Conservation (phyloP, 106 monocot genomes). For the Gastrodia elata region DNA sequence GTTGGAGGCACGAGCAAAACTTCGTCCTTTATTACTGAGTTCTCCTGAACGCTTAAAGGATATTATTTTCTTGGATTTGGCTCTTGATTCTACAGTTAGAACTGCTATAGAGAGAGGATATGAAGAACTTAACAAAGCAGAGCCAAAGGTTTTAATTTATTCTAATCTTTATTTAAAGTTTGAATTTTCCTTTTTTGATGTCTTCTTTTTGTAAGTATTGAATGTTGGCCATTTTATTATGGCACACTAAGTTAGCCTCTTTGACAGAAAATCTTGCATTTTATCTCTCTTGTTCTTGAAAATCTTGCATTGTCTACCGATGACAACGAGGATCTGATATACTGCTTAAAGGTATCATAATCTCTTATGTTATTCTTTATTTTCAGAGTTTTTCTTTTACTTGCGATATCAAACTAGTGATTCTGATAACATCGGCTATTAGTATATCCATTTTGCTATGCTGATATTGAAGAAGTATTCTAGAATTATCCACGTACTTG, state of each 20-base stretch:
- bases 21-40: slow-evolving; percentile 47
- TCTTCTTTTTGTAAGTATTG: not conserved
- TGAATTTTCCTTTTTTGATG: not conserved
- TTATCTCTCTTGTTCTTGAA: slow-evolving; percentile 78
- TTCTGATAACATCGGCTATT: not conserved
- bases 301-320: slow-evolving; percentile 94
- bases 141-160: slow-evolving; percentile 49
- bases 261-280: slow-evolving; percentile 91
- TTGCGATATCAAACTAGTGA: not conserved
- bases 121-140: slow-evolving; percentile 66
- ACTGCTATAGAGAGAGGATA: slow-evolving; percentile 87
- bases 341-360: slow-evolving; percentile 80
- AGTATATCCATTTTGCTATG: not conserved
- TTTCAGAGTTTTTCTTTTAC: slow-evolving; percentile 3
- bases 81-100: slow-evolving; percentile 91
- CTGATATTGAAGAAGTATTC: not conserved
- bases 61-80: slow-evolving; percentile 89
- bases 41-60: slow-evolving; percentile 85
- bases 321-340: slow-evolving; percentile 83
- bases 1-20: slow-evolving; percentile 79
- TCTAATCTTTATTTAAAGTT: not conserved
- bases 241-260: slow-evolving; percentile 12
- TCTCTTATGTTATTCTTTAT: not conserved
- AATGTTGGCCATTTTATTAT: not conserved
- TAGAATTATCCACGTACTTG: not conserved